A percentile compares a stretch with the other conserved stretches of the same genome.
Evolutionary conservation across 148 eudicot species (phyloP).

Genomic region (Vaccinium vitisidaea): DNA sequence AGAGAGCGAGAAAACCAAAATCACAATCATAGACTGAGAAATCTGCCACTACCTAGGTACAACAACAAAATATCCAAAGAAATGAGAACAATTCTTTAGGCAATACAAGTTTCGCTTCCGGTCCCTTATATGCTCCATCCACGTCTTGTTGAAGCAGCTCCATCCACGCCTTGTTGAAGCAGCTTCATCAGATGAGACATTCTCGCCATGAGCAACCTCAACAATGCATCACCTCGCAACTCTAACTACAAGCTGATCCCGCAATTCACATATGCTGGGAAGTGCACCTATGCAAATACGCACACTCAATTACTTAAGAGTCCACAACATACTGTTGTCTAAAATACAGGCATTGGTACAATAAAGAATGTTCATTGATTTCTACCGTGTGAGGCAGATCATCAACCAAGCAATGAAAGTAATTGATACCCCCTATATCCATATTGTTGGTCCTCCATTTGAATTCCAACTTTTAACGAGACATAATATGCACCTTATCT

Average conservation of each 20-base stretch:
- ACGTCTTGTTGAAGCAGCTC: neutral
- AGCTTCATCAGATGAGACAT: neutral
- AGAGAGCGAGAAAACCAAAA: neutral
- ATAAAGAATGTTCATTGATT: neutral
- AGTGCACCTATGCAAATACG: neutral
- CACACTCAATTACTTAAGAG: neutral
- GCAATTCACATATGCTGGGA: neutral
- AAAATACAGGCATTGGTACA: neutral
- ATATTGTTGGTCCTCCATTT: neutral
- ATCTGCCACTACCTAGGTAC: neutral
- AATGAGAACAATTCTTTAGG: neutral
- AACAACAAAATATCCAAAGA: neutral
- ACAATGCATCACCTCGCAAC: neutral
- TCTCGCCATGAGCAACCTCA: neutral
- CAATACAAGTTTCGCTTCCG: neutral
- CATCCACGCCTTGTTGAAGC: neutral
- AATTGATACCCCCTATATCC: neutral
- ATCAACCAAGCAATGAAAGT: neutral
- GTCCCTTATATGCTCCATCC: neutral
- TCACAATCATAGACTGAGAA: neutral
- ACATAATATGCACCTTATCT: neutral
- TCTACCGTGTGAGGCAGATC: neutral
- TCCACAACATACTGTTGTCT: neutral
- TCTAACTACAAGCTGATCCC: neutral
- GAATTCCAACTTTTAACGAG: neutral